These are phyloP conservation scores for Chenopodium berlandieri DNA, from an alignment of 148 eudicot genomes.

Conservation along the genomic window DNA sequence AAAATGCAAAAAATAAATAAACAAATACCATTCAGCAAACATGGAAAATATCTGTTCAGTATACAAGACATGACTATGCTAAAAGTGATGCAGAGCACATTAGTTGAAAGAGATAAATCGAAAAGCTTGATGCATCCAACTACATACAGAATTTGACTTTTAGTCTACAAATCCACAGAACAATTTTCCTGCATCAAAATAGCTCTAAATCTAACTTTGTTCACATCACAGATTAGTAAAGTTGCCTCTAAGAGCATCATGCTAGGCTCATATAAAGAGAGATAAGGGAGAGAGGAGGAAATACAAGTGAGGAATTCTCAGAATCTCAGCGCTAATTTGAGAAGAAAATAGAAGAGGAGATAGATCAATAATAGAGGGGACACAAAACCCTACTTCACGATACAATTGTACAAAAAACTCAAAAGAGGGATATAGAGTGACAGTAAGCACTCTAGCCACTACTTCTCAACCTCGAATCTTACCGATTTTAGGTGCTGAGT, in stretches of 20 bases:
- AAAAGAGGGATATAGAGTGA: neutral
- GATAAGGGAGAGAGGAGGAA: neutral
- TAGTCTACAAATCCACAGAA: neutral
- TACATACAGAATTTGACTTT: neutral
- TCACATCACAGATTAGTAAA: neutral
- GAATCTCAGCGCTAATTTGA: neutral
- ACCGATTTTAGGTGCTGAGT: neutral
- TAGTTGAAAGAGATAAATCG: neutral
- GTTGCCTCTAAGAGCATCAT: neutral
- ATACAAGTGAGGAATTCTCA: neutral
- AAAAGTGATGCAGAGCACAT: neutral
- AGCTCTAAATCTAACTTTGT: neutral
- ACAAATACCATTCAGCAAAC: constrained; percentile 1
- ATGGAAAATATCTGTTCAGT: neutral
- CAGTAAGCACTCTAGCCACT: neutral
- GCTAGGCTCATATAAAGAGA: neutral
- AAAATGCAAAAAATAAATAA: neutral
- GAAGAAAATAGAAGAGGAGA: neutral
- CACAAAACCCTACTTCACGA: neutral
- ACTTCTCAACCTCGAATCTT: constrained; percentile 9
- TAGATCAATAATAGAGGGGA: neutral
- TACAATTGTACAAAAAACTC: neutral
- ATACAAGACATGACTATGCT: neutral
- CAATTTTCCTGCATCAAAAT: neutral
- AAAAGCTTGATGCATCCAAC: constrained; percentile 2